These are phyloP conservation scores for Coffea eugenioides DNA, from an alignment of 257 asterid genomes.

Conservation along the genomic window DNA sequence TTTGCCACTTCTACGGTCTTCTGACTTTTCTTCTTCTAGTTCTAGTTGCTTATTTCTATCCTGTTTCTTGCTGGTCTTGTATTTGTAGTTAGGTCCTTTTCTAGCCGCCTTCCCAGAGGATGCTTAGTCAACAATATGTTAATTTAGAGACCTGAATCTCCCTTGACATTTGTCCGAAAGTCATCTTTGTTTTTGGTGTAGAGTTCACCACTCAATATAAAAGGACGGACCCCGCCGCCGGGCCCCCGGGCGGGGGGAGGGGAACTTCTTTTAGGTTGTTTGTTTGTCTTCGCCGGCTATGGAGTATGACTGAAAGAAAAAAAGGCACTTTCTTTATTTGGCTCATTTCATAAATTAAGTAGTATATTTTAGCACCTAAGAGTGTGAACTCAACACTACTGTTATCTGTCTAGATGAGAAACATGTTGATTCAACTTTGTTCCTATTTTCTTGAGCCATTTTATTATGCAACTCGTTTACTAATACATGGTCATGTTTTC, in stretches of 20 bases:
- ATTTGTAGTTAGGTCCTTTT: background rate
- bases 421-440: background rate
- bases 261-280: background rate
- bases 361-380: too few species aligned
- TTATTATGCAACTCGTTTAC: background rate
- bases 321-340: too few species aligned
- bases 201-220: background rate
- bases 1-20: constrained; percentile 29
- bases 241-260: background rate
- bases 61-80: background rate
- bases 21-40: background rate
- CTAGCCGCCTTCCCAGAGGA: background rate
- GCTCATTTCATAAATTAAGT: too few species aligned
- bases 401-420: background rate
- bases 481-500: background rate
- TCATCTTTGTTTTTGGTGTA: too few species aligned
- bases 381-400: background rate
- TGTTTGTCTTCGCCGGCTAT: background rate
- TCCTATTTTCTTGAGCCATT: background rate
- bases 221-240: background rate
- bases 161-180: background rate
- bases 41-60: background rate
- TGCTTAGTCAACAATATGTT: background rate
- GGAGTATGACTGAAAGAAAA: background rate
- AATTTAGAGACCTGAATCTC: background rate